Evolutionary conservation across 441 rosid genomes (phyloP).

Genomic region (Melastoma candidum): DNA sequence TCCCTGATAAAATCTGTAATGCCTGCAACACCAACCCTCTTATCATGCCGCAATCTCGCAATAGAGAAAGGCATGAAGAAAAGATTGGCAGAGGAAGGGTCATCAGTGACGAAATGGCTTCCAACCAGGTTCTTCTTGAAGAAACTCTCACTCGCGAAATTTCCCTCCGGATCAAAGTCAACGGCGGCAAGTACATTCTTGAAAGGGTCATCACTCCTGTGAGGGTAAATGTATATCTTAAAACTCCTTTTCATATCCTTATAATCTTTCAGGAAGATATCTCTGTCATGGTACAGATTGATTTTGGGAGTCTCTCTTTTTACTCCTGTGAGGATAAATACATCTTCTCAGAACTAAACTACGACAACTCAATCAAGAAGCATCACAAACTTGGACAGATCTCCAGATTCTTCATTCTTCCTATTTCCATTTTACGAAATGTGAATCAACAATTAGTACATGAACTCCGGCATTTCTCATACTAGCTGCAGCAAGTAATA

Average conservation of each 20-base stretch:
- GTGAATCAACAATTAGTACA: too few species aligned
- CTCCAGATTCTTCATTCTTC: too few species aligned
- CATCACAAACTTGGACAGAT: too few species aligned
- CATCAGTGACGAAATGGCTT: slow-evolving; percentile 48
- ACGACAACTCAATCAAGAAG: too few species aligned
- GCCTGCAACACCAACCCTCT: slow-evolving; percentile 29
- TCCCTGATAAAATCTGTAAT: slow-evolving; percentile 36
- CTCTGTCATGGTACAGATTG: slow-evolving; percentile 35
- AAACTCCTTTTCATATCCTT: slow-evolving; percentile 51
- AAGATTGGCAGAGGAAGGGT: slow-evolving; percentile 44
- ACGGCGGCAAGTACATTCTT: slow-evolving; percentile 45
- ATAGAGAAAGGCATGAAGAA: slow-evolving; percentile 64
- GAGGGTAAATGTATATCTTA: slow-evolving; percentile 61
- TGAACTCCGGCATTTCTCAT: too few species aligned
- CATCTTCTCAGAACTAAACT: too few species aligned
- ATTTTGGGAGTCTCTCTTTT: slow-evolving; percentile 16
- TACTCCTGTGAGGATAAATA: slow-evolving; percentile 33
- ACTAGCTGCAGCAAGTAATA: too few species aligned
- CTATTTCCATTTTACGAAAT: too few species aligned
- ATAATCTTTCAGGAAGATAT: slow-evolving; percentile 22
- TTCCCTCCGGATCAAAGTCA: slow-evolving; percentile 40
- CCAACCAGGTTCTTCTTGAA: slow-evolving; percentile 45
- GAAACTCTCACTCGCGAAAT: slow-evolving; percentile 60
- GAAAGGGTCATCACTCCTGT: slow-evolving; percentile 37
- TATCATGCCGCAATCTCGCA: slow-evolving; percentile 52